phyloP scores from a whole-genome alignment of 768 basidiomycete species.

The Agrocybe chaxingu region DNA sequence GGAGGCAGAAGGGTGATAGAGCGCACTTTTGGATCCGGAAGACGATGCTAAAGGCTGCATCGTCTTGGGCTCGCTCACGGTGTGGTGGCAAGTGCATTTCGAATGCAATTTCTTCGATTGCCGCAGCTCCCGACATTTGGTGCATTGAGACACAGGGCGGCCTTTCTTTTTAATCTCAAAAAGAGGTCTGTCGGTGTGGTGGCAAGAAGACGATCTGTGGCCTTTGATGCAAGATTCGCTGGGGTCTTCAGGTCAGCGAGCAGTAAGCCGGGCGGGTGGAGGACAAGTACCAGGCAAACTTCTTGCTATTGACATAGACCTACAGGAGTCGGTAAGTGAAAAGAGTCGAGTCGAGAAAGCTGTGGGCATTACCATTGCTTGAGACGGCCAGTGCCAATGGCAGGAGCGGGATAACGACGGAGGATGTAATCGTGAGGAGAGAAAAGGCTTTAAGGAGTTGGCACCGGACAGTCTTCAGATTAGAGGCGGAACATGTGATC shows the following conservation, averaged over 20 bases:
- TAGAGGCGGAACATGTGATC: slow-evolving; percentile 12
- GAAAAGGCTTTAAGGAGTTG: slow-evolving; percentile 2
- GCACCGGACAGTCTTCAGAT: background rate
- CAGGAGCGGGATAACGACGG: no score
- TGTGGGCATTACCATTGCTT: slow-evolving; percentile 13
- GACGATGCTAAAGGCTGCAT: slow-evolving; percentile 30
- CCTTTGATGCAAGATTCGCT: slow-evolving; percentile 95
- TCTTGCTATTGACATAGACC: slow-evolving; percentile 77
- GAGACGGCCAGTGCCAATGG: background rate
- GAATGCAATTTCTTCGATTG: slow-evolving; percentile 80
- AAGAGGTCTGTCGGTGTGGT: slow-evolving; percentile 84
- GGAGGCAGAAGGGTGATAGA: slow-evolving; percentile 4
- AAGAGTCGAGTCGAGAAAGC: background rate
- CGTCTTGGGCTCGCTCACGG: slow-evolving; percentile 28
- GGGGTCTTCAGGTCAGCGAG: slow-evolving; percentile 7
- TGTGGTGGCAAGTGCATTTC: slow-evolving; percentile 69
- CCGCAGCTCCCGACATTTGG: slow-evolving; percentile 77
- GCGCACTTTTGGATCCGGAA: slow-evolving; percentile 38
- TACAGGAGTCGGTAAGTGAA: slow-evolving; percentile 15
- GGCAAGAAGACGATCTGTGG: slow-evolving; percentile 86
- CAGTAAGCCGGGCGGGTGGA: background rate
- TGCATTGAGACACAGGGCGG: slow-evolving; percentile 87
- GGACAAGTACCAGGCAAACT: slow-evolving; percentile 66
- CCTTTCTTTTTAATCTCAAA: slow-evolving; percentile 95
- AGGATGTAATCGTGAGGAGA: no score